These are phyloP conservation scores for Mycocentrospora acerina DNA, from an alignment of 2,329 filamentous ascomycete genomes.

Conservation along the genomic window DNA sequence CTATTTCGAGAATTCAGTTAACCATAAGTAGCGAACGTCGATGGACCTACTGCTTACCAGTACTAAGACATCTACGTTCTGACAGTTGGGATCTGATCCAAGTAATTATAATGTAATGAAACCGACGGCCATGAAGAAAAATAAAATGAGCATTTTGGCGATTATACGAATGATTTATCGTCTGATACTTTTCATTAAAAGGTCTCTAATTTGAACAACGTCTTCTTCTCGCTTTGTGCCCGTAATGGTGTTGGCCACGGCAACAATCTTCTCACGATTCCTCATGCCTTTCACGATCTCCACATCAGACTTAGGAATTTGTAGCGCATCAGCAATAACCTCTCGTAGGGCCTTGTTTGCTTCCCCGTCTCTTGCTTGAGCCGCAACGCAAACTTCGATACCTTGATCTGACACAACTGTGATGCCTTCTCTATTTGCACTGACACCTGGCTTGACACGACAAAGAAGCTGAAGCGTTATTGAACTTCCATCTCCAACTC, in stretches of 20 bases:
- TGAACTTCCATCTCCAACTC: constrained; percentile 11
- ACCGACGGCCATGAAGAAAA: background rate
- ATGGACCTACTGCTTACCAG: constrained; percentile 37
- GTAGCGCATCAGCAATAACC: constrained; percentile 63
- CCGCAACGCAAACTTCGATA: constrained; percentile 67
- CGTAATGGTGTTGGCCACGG: constrained; percentile 10
- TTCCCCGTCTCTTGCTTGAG: constrained; percentile 66
- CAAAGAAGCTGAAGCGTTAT: constrained; percentile 60
- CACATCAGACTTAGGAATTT: constrained; percentile 64
- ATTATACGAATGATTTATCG: constrained; percentile 16
- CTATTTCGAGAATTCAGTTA: constrained; percentile 1
- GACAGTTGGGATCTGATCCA: too few relatives aligned
- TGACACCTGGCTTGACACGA: constrained; percentile 67
- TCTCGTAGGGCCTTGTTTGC: constrained; percentile 67
- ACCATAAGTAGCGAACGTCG: constrained; percentile 20
- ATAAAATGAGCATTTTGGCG: constrained; percentile 4
- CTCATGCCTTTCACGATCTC: constrained; percentile 64
- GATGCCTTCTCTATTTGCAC: constrained; percentile 63
- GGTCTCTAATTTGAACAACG: constrained; percentile 24
- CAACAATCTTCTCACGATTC: constrained; percentile 62
- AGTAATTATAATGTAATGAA: constrained; percentile 10
- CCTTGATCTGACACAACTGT: constrained; percentile 56
- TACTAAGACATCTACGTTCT: constrained; percentile 22
- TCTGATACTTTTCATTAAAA: constrained; percentile 22
- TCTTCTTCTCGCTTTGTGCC: constrained; percentile 25